Evolutionary conservation across 164 flowering plant species (phyloP).

Genomic region (Dillenia suffruticosa): DNA sequence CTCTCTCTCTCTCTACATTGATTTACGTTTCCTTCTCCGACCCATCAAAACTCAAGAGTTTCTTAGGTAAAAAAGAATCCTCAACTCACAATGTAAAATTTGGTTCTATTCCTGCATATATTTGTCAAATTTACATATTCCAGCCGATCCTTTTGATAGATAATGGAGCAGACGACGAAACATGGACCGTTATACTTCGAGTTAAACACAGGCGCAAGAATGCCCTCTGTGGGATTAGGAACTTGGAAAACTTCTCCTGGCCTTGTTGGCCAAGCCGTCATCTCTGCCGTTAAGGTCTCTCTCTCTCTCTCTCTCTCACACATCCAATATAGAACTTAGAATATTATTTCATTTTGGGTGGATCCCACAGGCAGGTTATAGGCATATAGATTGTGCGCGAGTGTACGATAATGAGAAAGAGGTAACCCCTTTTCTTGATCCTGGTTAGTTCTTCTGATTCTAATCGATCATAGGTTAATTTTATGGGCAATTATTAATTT

Average conservation of each 20-base stretch:
- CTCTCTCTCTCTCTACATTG: too few species aligned
- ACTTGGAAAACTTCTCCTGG: slow-evolving; percentile 44
- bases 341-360: neutral
- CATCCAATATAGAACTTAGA: neutral
- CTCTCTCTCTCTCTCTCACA: neutral
- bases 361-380: slow-evolving; percentile 49
- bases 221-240: slow-evolving; percentile 42
- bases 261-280: slow-evolving; percentile 36
- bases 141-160: too few species aligned
- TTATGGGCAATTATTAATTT: neutral
- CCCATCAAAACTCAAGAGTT: too few species aligned
- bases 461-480: neutral
- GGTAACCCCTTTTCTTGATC: slow-evolving; percentile 18
- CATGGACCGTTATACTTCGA: slow-evolving; percentile 20
- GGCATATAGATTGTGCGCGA: slow-evolving; percentile 52
- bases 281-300: slow-evolving; percentile 40
- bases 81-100: too few species aligned
- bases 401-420: slow-evolving; percentile 51
- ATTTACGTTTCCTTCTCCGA: too few species aligned
- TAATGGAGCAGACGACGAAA: neutral
- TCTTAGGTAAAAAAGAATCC: too few species aligned
- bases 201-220: slow-evolving; percentile 40
- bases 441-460: neutral
- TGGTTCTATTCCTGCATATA: too few species aligned
- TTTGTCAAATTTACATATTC: too few species aligned